Base-by-base conservation (phyloP, 129 eudicot species). In the Sambucus nigra region DNA sequence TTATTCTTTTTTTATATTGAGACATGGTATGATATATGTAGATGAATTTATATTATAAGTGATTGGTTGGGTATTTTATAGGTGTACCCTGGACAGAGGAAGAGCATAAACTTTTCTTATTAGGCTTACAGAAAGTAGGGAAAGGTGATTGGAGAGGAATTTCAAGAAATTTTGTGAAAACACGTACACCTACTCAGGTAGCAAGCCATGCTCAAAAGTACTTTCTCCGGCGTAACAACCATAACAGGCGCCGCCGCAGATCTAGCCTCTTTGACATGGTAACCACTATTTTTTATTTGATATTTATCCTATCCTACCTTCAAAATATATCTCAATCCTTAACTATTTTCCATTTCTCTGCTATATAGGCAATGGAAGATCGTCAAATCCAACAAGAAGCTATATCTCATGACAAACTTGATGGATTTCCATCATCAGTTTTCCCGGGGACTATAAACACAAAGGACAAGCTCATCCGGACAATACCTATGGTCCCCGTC, bases 121-220 rank as follows among this genome's bases (percentile, higher is more conserved):
- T 78, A 32, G 98, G 98, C 53, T 69, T 89, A 67, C 80, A 85
- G 59, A 81, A 79, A 47, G 88, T 85, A 1, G 95, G 95, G 16
- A 91, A 82, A 72, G 95, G 99, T 47, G 95, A 86, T 52, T 91
- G 99, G 99, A 79, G 99, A 69, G 99, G 99, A 24, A 91, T 91
- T 31, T 79, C 95, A 3, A 72, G 87, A 56, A 91, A 86, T 72
- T 91, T 76, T 40, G 99, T 91, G 4, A 91, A 86, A 61, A 89
- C 98, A 39, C 76, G 98, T 25, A 89, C 98, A 6, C 98, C 98
- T 10, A 89, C 98, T 21, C 98, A 89, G 64, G 98, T 89, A 12
- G 98, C 98, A 5, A 89, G 98, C 69, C 98, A 89, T 66, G 98
- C 98, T 59, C 99, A 85, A 51, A 91, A 86, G 44, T 86, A 91